These are phyloP conservation scores for Beauveria brongniartii DNA, from an alignment of 2,329 filamentous ascomycete genomes.

Conservation along the genomic window DNA sequence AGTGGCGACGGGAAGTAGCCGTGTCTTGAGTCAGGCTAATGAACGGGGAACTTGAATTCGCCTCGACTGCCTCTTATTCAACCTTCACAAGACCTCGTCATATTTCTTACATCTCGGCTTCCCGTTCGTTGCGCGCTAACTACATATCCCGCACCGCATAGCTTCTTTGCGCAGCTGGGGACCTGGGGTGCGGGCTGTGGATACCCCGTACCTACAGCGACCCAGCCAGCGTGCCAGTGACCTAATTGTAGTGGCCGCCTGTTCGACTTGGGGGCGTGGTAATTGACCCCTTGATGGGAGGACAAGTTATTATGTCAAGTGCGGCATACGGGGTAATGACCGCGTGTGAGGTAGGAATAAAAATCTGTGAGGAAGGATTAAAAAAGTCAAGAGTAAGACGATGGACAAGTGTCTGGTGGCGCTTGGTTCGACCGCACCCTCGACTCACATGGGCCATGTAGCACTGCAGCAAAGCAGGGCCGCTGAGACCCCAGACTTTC, in stretches of 20 bases:
- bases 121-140: background rate
- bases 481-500: no score
- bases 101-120: background rate
- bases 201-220: conserved; percentile 5
- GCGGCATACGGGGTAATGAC: no score
- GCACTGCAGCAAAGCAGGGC: no score
- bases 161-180: background rate
- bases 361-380: no score
- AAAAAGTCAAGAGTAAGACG: no score
- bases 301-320: background rate
- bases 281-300: background rate
- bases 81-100: background rate
- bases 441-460: no score
- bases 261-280: no score
- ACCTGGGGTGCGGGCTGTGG: background rate
- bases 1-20: background rate
- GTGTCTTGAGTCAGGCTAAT: no score
- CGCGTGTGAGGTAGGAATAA: no score
- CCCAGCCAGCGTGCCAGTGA: conserved; percentile 8
- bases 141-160: background rate
- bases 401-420: no score
- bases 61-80: background rate
- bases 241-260: background rate
- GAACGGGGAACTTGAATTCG: background rate
- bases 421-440: no score